phyloP scores from a whole-genome alignment of 345 rosid genomes.

The Brassica nigra region DNA sequence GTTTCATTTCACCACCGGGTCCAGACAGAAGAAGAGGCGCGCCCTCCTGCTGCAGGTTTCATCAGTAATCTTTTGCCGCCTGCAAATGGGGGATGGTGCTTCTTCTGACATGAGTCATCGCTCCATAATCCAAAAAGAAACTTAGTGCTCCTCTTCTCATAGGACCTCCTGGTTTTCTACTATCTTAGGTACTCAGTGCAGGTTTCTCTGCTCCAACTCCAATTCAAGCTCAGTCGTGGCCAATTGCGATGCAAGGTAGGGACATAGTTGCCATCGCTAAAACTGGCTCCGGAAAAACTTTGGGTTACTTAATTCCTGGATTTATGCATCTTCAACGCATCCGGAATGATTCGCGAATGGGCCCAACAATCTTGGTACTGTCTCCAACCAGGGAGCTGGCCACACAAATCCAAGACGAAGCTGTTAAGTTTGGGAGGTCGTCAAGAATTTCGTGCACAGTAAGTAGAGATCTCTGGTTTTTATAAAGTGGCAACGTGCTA shows the following conservation, averaged over 20 bases:
- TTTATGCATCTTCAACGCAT: conserved; percentile 75
- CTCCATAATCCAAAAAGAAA: conserved; percentile 44
- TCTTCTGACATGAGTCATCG: conserved; percentile 79
- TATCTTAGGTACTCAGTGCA: conserved; percentile 89
- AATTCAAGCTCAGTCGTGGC: conserved; percentile 99
- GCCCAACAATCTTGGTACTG: conserved; percentile 88
- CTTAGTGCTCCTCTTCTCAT: conserved; percentile 61
- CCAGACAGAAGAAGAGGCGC: conserved; percentile 72
- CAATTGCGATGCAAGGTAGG: conserved; percentile 82
- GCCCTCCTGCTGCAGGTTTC: conserved; percentile 86
- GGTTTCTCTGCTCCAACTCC: conserved; percentile 97
- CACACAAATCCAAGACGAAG: conserved; percentile 93
- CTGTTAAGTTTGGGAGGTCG: conserved; percentile 87
- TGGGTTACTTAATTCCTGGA: conserved; percentile 91
- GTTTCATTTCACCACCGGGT: conserved; percentile 70
- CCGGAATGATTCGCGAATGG: conserved; percentile 70
- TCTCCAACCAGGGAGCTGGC: conserved; percentile 99
- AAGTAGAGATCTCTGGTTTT: conserved; percentile 33
- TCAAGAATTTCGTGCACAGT: conserved; percentile 89
- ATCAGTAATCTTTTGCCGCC: conserved; percentile 70
- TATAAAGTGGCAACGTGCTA: not conserved
- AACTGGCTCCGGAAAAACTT: conserved; percentile 97
- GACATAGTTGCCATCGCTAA: conserved; percentile 97
- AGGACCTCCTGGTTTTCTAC: conserved; percentile 56
- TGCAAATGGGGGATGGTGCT: conserved; percentile 93